Percentiles rank a stretch among this genome's conserved stretches.
Evolutionary conservation across 2,329 filamentous ascomycete species (phyloP).

Genomic region (Colletotrichum siamense): DNA sequence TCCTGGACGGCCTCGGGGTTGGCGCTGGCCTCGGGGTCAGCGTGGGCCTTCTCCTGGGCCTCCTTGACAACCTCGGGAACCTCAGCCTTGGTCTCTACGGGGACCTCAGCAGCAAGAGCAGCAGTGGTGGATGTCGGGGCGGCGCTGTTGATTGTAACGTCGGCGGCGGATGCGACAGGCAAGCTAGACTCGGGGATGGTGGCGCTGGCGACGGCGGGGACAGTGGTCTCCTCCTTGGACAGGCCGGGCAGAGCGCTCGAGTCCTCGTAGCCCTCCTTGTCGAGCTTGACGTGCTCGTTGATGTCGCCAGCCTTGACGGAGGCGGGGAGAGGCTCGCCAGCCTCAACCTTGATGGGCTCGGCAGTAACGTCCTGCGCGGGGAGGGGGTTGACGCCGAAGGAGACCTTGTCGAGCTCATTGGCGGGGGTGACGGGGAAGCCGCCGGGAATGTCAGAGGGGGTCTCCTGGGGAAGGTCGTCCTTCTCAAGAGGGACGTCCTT

Average conservation of each 20-base stretch:
- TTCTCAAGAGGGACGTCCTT: slow-evolving; percentile 45
- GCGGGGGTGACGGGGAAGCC: slow-evolving; percentile 72
- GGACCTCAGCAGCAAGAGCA: slow-evolving; percentile 70
- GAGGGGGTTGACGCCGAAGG: slow-evolving; percentile 64
- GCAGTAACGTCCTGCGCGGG: slow-evolving; percentile 68
- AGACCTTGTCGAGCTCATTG: slow-evolving; percentile 52
- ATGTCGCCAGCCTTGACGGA: slow-evolving; percentile 70
- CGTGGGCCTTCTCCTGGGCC: slow-evolving; percentile 71
- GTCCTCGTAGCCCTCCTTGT: slow-evolving; percentile 87
- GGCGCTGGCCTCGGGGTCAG: slow-evolving; percentile 71
- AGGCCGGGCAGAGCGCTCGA: slow-evolving; percentile 67
- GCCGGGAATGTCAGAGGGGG: slow-evolving; percentile 46
- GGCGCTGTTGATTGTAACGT: slow-evolving; percentile 58
- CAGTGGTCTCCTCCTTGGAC: slow-evolving; percentile 37
- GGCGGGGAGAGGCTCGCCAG: slow-evolving; percentile 82
- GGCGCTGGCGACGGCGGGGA: slow-evolving; percentile 64
- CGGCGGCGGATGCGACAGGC: slow-evolving; percentile 58
- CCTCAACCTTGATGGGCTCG: slow-evolving; percentile 81
- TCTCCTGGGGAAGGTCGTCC: slow-evolving; percentile 18
- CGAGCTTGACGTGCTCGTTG: slow-evolving; percentile 75
- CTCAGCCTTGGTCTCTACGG: slow-evolving; percentile 60
- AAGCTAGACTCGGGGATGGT: slow-evolving; percentile 85
- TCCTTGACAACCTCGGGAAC: slow-evolving; percentile 72
- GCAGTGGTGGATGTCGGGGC: slow-evolving; percentile 68
- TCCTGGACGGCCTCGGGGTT: slow-evolving; percentile 70